Base-by-base conservation (phyloP, 495 filamentous ascomycete genomes). In the Penicillium longicatenatum region DNA sequence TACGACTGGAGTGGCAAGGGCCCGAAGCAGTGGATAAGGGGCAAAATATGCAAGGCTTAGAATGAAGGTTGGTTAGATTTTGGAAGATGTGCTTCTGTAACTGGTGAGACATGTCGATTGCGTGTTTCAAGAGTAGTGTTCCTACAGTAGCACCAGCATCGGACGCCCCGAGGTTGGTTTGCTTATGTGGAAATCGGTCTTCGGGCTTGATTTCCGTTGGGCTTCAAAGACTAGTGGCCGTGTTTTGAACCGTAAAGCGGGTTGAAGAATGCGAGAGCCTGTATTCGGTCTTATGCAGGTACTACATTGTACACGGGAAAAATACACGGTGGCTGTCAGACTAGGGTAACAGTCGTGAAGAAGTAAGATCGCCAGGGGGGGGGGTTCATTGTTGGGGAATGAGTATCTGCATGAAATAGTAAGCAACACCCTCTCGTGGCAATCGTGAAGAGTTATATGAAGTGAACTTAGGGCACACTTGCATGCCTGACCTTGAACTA, bases 381-480 rank as follows among this genome's bases (percentile, higher is more conserved):
- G 2, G 12, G 9, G 7, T 46, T 21, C 7, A 46, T 46, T 12
- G 6, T 14, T 46, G 20, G 2, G 6, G 10, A 44, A 48, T 48
- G 14, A 4, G 30, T 12, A 48, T 30, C 22, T 29, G 29, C 24
- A 16, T 8, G 21, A 47, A 4, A 24, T 30, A 30, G 5, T 30
- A 29, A n/a, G 6, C 11, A 10, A 4, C 4, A 11, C 7, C 7
- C 16, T n/a, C 14, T 48, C 24, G 20, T 48, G 12, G n/a, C n/a
- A 37, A 21, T n/a, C 31, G 10, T 12, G 8, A 51, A n/a, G 17
- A 51, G 9, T 26, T 48, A 48, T 12, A 30, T 48, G 45, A 17
- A 29, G 22, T 31, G 22, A 45, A 46, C 19, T 54, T 54, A 54
- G 52, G 52, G 52, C 52, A 54, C 14, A n/a, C 39, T 39, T 50